Evolutionary conservation across 345 rosid species (phyloP).

Genomic region (Dipteronia sinensis): DNA sequence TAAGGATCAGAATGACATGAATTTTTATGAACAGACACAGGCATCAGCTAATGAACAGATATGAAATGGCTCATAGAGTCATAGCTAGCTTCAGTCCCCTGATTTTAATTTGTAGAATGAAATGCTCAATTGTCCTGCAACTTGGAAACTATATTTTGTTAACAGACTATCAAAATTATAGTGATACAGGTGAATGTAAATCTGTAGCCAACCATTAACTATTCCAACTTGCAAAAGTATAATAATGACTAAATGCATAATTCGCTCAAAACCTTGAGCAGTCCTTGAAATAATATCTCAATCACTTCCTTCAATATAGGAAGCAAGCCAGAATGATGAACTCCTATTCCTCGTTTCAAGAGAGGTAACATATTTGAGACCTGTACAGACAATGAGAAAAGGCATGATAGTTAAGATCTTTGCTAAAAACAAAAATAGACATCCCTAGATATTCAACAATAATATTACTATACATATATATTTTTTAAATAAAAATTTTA

Average conservation of each 20-base stretch:
- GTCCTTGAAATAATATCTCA: constrained; percentile 96
- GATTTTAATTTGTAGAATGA: not conserved
- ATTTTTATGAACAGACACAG: not conserved
- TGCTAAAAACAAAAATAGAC: not conserved
- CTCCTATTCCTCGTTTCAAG: constrained; percentile 96
- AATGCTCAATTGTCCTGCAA: not conserved
- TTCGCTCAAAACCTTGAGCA: constrained; percentile 69
- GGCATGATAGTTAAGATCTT: not conserved
- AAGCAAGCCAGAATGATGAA: constrained; percentile 98
- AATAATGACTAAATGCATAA: not conserved
- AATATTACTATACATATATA: not conserved
- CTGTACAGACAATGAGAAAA: constrained; percentile 34
- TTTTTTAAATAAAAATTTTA: too few relatives aligned
- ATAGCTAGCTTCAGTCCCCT: not conserved
- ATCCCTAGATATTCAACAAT: not conserved
- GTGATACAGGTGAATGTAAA: not conserved
- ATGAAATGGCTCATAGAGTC: not conserved
- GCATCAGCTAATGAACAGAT: not conserved
- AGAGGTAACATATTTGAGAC: constrained; percentile 93
- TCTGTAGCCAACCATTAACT: not conserved
- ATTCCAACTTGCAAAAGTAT: not conserved
- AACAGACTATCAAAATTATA: not conserved
- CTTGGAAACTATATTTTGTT: not conserved
- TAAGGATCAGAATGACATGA: not conserved
- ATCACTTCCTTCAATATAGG: constrained; percentile 98